Evolutionary conservation across 78 protist species (phyloP), one percentile per base, ranked within the genome.

Genomic region (Protostelium mycophagum): DNA sequence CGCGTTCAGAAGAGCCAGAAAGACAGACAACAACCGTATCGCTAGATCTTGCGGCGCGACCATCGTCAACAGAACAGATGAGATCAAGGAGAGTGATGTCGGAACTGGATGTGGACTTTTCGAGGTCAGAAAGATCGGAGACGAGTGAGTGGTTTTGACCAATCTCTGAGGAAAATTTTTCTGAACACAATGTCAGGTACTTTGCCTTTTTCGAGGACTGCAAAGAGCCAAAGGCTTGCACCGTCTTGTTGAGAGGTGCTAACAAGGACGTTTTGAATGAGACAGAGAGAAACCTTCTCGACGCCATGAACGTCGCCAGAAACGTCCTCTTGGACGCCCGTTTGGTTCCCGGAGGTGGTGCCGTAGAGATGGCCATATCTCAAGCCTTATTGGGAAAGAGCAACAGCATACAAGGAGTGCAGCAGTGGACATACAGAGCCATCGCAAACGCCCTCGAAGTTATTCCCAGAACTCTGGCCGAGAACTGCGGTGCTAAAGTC

Each of bases 341-440:
- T 34, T 91, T 99, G 34, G 94, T 98, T 28, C 99, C 99, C 51
- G 99, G 99, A 39, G 99, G 99, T 63, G 99, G 99, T 36, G 99
- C 99, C 10, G 90, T 91, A 38, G 99, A 99, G 89, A 99, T 99
- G 99, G 97, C 98, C 1, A 28, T 99, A 36, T 34, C 99, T 1
- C 92, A 85, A 38, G 85, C 85, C 23, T 95, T 99, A 85, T n/a
- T 38, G 85, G 95, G 92, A 83, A 91, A 90, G 88, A 93, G 98
- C 38, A 97, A 95, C 89, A 34, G 88, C 1, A 88, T 98, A 39
- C 96, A 96, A 88, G 99, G 99, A 86, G 87, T 91, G 36, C 86
- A 88, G 88, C 99, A 99, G 93, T 89, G 93, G 89, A 97, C 99
- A 38, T 98, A 97, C 96, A 86, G 85, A 83, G 98, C 98, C 31